Base-by-base conservation (phyloP, 2,329 filamentous ascomycete genomes). In the Cordyceps cicadae region DNA sequence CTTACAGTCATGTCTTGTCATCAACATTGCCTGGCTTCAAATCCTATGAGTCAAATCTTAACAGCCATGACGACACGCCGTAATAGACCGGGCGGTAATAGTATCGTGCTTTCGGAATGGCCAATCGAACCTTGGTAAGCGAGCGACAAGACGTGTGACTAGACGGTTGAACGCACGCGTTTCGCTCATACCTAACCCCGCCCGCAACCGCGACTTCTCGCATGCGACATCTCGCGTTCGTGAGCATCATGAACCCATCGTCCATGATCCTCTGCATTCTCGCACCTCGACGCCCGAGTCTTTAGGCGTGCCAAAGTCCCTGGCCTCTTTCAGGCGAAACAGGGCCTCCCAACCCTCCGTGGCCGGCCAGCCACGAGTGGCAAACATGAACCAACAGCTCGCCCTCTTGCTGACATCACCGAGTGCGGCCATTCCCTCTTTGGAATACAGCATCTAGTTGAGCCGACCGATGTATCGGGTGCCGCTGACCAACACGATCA, bases 401-500 rank as follows among this genome's bases (percentile, higher is more conserved):
- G 32, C 45, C 14, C 55, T 55, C 8, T 39, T 43, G 49, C 41
- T 54, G 12, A 50, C 51, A 51, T 62, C 61, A 8, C 43, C 21
- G 3, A 62, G 43, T 15, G 56, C 55, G 19, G 43, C 55, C 15
- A 49, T 32, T 7, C 51, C 61, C 21, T 49, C 45, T 19, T 54
- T 45, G 4, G 50, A 54, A 50, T 63, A 63, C 3, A 63, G 55
- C 12, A 62, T 43, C 24, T 59, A 43, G 49, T 63, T 63, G 48
- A 63, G 45, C 8, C 41, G 60, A 14, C 60, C 62, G 7, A 63
- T 24, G 8, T 49, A 56, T 34, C 60, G 56, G 7, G 46, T 41
- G 17, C 62, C 62, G 46, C 62, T 63, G 32, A 63, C 41, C 2
- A 58, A 52, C 3, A 57, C 45, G 26, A 63, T 61, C 62, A 63